Evolutionary conservation across 768 basidiomycete genomes (phyloP), one percentile per base, ranked within the genome.

Genomic region (Xerocomus brunneocitrinus): DNA sequence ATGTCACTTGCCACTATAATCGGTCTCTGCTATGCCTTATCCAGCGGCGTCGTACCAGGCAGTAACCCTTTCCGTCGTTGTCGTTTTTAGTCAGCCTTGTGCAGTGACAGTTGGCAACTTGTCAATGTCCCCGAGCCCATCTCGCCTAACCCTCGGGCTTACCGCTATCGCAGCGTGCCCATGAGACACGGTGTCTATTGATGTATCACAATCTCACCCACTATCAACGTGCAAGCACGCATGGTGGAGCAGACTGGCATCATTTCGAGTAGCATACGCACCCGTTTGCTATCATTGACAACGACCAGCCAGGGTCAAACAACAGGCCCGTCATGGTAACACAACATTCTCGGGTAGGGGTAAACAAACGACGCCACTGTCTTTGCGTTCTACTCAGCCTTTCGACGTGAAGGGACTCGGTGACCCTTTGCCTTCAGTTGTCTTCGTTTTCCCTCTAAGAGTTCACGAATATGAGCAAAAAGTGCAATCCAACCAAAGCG

Each of bases 361-460:
- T 32, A 51, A 32, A 49, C 16, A 39, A 19, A 39, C 31, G 43
- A 31, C 39, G 27, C 64, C 56, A 63, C 60, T 40, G 65, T 65
- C 25, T 59, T 54, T 22, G 58, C 42, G 24, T 54, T 57, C 38
- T 70, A 58, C 46, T 57, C 54, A 41, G 59, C 61, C 53, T 71
- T 77, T 39, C 67, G 69, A 47, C 83, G 81, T 31, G 83, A 79
- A 30, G 79, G 83, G 42, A 82, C 82, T 39, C 82, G 83, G 40
- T 89, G 74, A 50, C 87, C 85, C 68, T 84, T 87, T 5, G 82
- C 83, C 63, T 86, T 91, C 79, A 88, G 82, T 54, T 80, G 80
- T 63, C 79, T 81, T 61, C 89, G 82, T 70, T 84, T 89, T 1
- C 82, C 79, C 72, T 87, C 88, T 90, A 67, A 53, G 55, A 10